A percentile compares a stretch with the other conserved stretches of the same genome.
phyloP scores from a whole-genome alignment of 129 eudicot species.

The Centrapalus pauciflorus region DNA sequence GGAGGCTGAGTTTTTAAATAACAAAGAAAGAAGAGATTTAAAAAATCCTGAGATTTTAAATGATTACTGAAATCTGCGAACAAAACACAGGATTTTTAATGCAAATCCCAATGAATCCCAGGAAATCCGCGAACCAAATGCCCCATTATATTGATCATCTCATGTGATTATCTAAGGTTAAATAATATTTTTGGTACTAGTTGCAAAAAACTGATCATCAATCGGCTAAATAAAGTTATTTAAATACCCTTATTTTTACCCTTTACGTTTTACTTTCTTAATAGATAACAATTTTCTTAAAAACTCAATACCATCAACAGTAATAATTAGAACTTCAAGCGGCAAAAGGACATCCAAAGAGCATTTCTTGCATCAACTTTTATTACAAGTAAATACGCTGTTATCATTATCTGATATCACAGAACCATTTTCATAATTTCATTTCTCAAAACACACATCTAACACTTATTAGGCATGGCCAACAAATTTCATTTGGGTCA shows the following conservation, averaged over 20 bases:
- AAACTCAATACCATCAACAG: too few species aligned
- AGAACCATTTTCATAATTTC: neutral
- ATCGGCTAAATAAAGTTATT: neutral
- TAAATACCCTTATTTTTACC: neutral
- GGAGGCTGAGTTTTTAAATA: too few species aligned
- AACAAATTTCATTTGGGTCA: neutral
- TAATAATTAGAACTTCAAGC: neutral
- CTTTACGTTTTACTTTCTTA: neutral
- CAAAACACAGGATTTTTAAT: too few species aligned
- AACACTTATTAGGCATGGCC: neutral
- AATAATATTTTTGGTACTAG: neutral
- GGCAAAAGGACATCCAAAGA: neutral
- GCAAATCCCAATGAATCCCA: too few species aligned
- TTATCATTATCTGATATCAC: neutral
- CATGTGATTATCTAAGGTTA: neutral
- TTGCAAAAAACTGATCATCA: neutral
- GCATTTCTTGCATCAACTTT: too few species aligned
- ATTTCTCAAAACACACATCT: neutral
- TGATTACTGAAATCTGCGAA: too few species aligned
- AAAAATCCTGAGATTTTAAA: too few species aligned
- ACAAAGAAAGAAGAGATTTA: too few species aligned
- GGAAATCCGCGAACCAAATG: too few species aligned
- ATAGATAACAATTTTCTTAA: neutral
- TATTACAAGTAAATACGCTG: too few species aligned
- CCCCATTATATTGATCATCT: too few species aligned